Evolutionary conservation across 257 asterid species (phyloP).

Genomic region (Haberlea rhodopensis): DNA sequence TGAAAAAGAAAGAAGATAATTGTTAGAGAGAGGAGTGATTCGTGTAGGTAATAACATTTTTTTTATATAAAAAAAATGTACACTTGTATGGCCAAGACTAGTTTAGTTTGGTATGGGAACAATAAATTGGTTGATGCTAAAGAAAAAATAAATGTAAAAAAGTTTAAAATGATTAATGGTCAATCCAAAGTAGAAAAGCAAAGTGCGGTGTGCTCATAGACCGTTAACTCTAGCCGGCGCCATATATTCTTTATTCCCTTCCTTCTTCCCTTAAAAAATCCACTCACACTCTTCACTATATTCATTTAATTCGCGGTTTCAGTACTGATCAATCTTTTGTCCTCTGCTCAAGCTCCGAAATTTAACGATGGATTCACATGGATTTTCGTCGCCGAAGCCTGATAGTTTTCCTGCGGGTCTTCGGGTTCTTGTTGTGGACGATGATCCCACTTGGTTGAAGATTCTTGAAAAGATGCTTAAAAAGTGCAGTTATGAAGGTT

Average conservation of each 20-base stretch:
- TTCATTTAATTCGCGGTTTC: slow-evolving; percentile 23
- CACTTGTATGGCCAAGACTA: background rate
- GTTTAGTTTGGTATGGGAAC: too few relatives aligned
- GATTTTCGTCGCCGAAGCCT: slow-evolving; percentile 61
- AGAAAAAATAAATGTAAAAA: background rate
- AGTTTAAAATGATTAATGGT: background rate
- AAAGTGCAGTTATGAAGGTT: slow-evolving; percentile 91
- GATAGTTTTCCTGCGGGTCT: slow-evolving; percentile 87
- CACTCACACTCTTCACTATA: slow-evolving; percentile 23
- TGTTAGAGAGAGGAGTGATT: too few relatives aligned
- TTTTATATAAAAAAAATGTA: too few relatives aligned
- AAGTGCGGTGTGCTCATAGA: slow-evolving; percentile 21
- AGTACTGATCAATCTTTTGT: slow-evolving; percentile 30
- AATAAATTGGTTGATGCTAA: background rate
- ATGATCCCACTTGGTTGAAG: slow-evolving; percentile 95
- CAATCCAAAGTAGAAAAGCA: background rate
- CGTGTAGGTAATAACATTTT: too few relatives aligned
- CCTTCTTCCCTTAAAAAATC: slow-evolving; percentile 23
- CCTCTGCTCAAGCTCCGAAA: slow-evolving; percentile 25
- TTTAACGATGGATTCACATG: slow-evolving; percentile 52
- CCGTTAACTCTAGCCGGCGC: slow-evolving; percentile 41
- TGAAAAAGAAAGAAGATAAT: too few relatives aligned
- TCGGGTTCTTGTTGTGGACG: slow-evolving; percentile 93
- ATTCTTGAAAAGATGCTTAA: slow-evolving; percentile 98
- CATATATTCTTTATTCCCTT: slow-evolving; percentile 32